These are phyloP conservation scores for Arabidopsis arenosa DNA, from an alignment of 345 rosid species.

Conservation along the genomic window DNA sequence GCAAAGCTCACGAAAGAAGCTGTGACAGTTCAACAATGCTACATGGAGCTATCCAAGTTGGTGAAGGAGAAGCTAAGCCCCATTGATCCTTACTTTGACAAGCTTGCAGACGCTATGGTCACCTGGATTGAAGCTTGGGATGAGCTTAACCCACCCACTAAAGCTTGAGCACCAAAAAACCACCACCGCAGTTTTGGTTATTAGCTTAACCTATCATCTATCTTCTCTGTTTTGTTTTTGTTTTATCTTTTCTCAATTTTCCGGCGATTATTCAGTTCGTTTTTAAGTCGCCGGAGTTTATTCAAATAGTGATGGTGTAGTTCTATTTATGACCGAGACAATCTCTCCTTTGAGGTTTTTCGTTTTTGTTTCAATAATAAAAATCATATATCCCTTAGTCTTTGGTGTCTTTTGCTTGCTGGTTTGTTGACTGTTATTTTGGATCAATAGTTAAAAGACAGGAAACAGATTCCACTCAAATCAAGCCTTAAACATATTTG, in stretches of 20 bases:
- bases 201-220: constrained; percentile 45
- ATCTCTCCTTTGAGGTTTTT: constrained; percentile 32
- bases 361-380: constrained; percentile 43
- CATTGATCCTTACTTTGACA: constrained; percentile 78
- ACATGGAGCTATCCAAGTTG: constrained; percentile 78
- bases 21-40: constrained; percentile 85
- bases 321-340: constrained; percentile 40
- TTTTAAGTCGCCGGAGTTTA: constrained; percentile 33
- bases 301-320: constrained; percentile 45
- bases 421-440: background rate
- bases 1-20: constrained; percentile 76
- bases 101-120: constrained; percentile 87
- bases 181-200: constrained; percentile 47
- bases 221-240: constrained; percentile 28
- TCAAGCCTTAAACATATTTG: background rate
- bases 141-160: constrained; percentile 70
- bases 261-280: constrained; percentile 41
- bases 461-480: background rate
- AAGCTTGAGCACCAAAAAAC: constrained; percentile 44
- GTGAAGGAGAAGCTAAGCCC: constrained; percentile 73
- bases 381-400: constrained; percentile 21
- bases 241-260: constrained; percentile 7
- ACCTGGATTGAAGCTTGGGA: constrained; percentile 97
- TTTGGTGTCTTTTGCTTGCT: constrained; percentile 1
- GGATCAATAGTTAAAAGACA: background rate